Conservation (phyloP, 768 basidiomycete species). For the Boletus reticulatus region DNA sequence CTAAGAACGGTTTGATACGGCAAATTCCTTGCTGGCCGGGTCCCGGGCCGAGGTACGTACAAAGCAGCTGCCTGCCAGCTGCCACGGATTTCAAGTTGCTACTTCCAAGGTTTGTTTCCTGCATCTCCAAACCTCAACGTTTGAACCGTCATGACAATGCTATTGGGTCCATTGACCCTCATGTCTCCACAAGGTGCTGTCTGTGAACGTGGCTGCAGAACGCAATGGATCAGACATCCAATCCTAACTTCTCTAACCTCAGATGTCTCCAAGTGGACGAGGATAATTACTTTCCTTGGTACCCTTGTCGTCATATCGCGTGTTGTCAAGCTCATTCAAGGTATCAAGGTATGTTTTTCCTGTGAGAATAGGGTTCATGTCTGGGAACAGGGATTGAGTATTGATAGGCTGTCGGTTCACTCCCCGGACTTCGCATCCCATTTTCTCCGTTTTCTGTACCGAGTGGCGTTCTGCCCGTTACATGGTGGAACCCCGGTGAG, state of each 20-base stretch:
- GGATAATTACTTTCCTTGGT: neutral
- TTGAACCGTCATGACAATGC: too few relatives aligned
- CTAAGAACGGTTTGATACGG: too few relatives aligned
- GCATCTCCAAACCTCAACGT: too few relatives aligned
- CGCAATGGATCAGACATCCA: neutral
- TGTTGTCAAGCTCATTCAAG: conserved; percentile 12
- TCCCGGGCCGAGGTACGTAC: too few relatives aligned
- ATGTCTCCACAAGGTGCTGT: too few relatives aligned
- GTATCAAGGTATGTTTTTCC: conserved; percentile 8
- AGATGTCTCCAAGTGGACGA: neutral
- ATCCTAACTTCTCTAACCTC: neutral
- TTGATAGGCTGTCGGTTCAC: conserved; percentile 5
- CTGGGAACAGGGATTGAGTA: neutral
- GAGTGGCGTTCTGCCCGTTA: neutral
- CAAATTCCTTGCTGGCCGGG: too few relatives aligned
- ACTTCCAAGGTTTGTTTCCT: too few relatives aligned
- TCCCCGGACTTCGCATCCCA: conserved; percentile 16
- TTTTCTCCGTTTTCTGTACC: conserved; percentile 9
- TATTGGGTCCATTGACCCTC: too few relatives aligned
- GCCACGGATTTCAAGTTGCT: too few relatives aligned
- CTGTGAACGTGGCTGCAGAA: too few relatives aligned
- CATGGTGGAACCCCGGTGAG: conserved; percentile 22
- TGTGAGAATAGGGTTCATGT: neutral
- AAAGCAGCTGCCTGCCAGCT: too few relatives aligned
- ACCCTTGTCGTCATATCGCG: conserved; percentile 11